Conservation (phyloP, 2,329 filamentous ascomycete genomes). For the Plectosphaerella cucumerina region DNA sequence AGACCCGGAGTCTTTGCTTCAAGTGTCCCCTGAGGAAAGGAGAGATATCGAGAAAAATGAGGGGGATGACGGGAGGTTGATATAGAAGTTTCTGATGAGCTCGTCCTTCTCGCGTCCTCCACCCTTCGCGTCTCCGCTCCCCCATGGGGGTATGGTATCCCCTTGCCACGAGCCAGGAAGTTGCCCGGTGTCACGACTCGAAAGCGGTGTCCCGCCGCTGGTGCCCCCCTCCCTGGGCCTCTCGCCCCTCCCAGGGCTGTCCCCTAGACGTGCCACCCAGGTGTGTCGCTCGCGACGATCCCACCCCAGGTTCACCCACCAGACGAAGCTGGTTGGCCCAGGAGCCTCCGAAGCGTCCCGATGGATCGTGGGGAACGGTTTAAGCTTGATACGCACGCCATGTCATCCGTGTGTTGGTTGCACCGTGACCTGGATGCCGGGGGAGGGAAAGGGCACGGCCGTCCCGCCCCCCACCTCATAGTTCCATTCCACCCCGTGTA, state of each 20-base stretch:
- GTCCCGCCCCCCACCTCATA: no score
- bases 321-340: neutral
- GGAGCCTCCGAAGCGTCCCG: neutral
- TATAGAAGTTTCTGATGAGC: neutral
- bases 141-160: neutral
- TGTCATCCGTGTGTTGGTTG: no score
- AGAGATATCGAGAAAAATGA: neutral
- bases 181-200: neutral
- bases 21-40: neutral
- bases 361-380: neutral
- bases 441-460: no score
- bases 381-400: no score
- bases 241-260: no score
- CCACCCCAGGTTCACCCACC: neutral
- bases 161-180: neutral
- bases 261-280: no score
- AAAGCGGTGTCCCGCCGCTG: neutral
- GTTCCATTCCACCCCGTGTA: no score
- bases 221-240: no score
- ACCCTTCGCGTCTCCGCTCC: no score
- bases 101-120: neutral
- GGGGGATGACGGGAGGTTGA: neutral
- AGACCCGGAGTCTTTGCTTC: neutral
- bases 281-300: no score
- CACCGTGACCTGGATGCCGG: no score